Evolutionary conservation across 139 green algal species (phyloP).

Genomic region (Parachlorella kessleri): DNA sequence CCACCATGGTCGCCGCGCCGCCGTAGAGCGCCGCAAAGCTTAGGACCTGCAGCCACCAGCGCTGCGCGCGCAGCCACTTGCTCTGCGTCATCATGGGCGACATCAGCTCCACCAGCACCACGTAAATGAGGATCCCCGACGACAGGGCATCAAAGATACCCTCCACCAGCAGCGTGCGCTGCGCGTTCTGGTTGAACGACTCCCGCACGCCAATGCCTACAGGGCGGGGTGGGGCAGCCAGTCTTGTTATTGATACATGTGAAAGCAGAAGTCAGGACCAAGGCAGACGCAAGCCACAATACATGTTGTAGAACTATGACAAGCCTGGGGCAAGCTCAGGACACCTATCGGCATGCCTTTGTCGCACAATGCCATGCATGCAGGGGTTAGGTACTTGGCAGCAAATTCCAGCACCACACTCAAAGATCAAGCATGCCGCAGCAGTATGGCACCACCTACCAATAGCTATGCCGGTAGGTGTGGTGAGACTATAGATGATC

Average conservation of each 20-base stretch:
- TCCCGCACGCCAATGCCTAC: conserved; percentile 46
- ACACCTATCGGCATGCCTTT: neutral
- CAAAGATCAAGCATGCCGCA: no score
- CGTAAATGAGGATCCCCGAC: conserved; percentile 69
- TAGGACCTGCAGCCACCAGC: conserved; percentile 6
- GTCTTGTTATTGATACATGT: neutral
- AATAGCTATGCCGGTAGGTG: conserved; percentile 63
- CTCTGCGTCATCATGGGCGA: conserved; percentile 28
- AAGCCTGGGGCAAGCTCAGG: neutral
- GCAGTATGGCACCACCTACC: no score
- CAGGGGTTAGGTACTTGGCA: neutral
- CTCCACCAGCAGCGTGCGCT: conserved; percentile 33
- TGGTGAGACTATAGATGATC: conserved; percentile 53
- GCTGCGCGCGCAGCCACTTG: conserved; percentile 3
- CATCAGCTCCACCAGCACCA: conserved; percentile 65
- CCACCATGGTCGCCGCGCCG: conserved; percentile 23
- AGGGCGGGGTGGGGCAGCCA: neutral
- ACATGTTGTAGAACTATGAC: neutral
- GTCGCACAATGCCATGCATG: neutral
- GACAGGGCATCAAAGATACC: conserved; percentile 63
- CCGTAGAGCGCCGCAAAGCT: conserved; percentile 24
- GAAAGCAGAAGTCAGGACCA: neutral
- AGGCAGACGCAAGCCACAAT: neutral
- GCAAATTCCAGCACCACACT: neutral
- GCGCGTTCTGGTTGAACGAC: conserved; percentile 43